Evolutionary conservation across 768 basidiomycete species (phyloP).

Genomic region (Suillus cothurnatus): DNA sequence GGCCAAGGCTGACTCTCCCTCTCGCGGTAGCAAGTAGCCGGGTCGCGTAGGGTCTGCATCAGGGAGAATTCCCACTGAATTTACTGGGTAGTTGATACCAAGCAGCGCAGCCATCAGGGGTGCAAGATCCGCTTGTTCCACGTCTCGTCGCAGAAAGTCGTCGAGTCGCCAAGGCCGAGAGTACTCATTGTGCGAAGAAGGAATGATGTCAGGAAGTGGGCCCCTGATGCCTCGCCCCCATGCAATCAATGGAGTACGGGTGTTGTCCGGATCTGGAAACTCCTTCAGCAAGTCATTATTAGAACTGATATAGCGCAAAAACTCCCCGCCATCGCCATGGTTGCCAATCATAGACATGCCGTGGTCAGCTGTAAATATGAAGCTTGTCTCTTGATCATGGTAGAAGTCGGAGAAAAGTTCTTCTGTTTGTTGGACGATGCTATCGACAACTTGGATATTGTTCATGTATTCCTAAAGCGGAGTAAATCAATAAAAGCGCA

Average conservation of each 20-base stretch:
- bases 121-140: constrained; percentile 84
- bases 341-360: constrained; percentile 90
- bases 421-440: constrained; percentile 69
- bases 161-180: constrained; percentile 63
- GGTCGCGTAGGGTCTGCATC: constrained; percentile 63
- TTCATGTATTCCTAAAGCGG: constrained; percentile 77
- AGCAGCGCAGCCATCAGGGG: constrained; percentile 76
- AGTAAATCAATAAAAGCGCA: background rate
- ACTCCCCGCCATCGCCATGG: constrained; percentile 82
- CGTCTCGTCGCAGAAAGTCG: constrained; percentile 65
- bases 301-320: constrained; percentile 5
- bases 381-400: constrained; percentile 67
- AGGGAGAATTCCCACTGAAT: constrained; percentile 80
- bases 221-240: constrained; percentile 82
- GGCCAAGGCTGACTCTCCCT: constrained; percentile 54
- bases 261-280: constrained; percentile 77
- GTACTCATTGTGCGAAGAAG: constrained; percentile 70
- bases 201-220: constrained; percentile 55
- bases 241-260: constrained; percentile 78
- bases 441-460: constrained; percentile 80
- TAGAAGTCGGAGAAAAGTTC: constrained; percentile 64
- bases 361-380: constrained; percentile 85
- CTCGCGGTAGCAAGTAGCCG: constrained; percentile 55
- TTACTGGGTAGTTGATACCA: constrained; percentile 76
- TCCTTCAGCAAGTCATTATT: constrained; percentile 10